Base-by-base conservation (phyloP, 2,329 filamentous ascomycete genomes). In the Talaromyces sp. region DNA sequence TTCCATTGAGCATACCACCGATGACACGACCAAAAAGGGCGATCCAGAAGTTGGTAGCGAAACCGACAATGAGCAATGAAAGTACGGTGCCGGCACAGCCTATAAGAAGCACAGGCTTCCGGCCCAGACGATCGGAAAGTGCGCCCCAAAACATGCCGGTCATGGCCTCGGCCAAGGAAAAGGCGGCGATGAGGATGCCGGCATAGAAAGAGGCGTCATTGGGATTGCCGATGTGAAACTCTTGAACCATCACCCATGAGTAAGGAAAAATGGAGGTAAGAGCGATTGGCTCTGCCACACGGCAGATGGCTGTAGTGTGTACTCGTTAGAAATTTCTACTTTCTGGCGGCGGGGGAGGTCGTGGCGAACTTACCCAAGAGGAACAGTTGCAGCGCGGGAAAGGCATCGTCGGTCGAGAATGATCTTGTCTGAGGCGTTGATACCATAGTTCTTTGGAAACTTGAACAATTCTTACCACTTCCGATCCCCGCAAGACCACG, bases 201-300 rank as follows among this genome's bases (percentile, higher is more conserved):
- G 93, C 90, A 76, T 96, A 96, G 78, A 91, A 93, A 42, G 88
- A 96, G 63, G 91, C 90, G 85, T 93, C 85, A 77, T 85, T 80
- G 67, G 59, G 62, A 47, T 55, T 57, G 52, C 63, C 63, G 44
- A 65, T 55, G 39, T 64, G 57, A 17, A 65, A 65, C 22, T 65
- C 57, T 57, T 61, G 56, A 51, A 65, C 63, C 63, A 65, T 86
- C 63, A 89, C 84, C 89, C 90, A 96, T 63, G 91, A 91, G 75
- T 96, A 97, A 22, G 93, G 93, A 70, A 93, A 96, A 75, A 96
- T 95, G 71, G 91, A 95, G 1, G 92, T 96, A 65, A 97, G 84
- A 57, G 93, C 92, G 69, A 97, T 93, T 25, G 93, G 93, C 76
- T 97, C 93, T 58, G 92, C 91, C 67, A 97, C 86, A 65, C 93